phyloP scores from a whole-genome alignment of 345 rosid genomes.

The Moricandia arvensis region DNA sequence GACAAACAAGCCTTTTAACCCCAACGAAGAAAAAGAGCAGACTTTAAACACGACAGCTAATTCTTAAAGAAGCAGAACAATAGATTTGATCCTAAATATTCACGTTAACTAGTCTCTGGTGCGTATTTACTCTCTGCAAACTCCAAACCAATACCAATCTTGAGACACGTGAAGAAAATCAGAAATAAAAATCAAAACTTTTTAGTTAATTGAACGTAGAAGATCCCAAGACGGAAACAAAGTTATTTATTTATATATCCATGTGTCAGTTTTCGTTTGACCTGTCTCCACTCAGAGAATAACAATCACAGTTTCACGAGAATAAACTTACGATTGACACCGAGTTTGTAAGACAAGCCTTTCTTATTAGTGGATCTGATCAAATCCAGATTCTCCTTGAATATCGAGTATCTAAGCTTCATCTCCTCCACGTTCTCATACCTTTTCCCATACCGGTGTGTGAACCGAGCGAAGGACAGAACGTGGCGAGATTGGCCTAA shows the following conservation, averaged over 20 bases:
- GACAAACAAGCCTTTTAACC: not conserved
- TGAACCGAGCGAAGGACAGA: constrained; percentile 73
- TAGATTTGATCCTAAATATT: not conserved
- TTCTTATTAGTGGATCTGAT: constrained; percentile 75
- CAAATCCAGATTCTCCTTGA: constrained; percentile 69
- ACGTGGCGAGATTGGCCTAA: constrained; percentile 64
- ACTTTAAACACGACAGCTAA: constrained; percentile 5
- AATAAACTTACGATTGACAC: constrained; percentile 62
- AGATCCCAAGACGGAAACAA: constrained; percentile 2
- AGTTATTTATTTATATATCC: not conserved
- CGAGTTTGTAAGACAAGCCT: constrained; percentile 67
- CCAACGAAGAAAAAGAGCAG: not conserved
- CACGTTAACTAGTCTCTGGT: not conserved
- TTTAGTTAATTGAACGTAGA: not conserved
- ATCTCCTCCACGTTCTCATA: constrained; percentile 73
- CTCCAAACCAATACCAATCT: constrained; percentile 7
- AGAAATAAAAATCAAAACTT: not conserved
- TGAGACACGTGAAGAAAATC: constrained; percentile 27
- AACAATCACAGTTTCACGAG: too few relatives aligned
- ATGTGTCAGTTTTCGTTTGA: not conserved
- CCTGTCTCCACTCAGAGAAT: not conserved
- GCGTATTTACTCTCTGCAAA: not conserved
- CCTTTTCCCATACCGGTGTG: constrained; percentile 68
- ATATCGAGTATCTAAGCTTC: constrained; percentile 65
- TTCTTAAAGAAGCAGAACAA: not conserved